Evolutionary conservation across 495 filamentous ascomycete species (phyloP).

Genomic region (Patellaria atrata): DNA sequence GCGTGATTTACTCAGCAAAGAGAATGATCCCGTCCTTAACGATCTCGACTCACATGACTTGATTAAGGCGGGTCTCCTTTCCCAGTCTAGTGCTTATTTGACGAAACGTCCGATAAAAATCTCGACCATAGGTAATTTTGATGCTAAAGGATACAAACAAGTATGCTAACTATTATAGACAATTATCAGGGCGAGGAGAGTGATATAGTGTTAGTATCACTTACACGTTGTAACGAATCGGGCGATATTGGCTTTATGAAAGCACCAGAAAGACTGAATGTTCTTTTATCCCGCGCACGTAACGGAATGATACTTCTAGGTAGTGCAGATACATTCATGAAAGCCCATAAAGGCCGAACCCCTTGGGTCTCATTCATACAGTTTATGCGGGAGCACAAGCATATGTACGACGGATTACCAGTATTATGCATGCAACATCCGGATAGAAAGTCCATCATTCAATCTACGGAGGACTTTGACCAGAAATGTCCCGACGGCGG

Average conservation of each 20-base stretch:
- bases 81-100: constrained; percentile 36
- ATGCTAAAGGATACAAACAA: not conserved
- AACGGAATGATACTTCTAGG: constrained; percentile 58
- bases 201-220: constrained; percentile 52
- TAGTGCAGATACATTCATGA: constrained; percentile 51
- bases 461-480: constrained; percentile 41
- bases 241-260: constrained; percentile 66
- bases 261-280: constrained; percentile 53
- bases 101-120: constrained; percentile 40
- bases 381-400: constrained; percentile 35
- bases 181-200: constrained; percentile 76
- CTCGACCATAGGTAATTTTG: constrained; percentile 46
- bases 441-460: constrained; percentile 32
- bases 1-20: constrained; percentile 34
- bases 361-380: constrained; percentile 48
- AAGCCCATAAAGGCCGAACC: constrained; percentile 42
- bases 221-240: constrained; percentile 50
- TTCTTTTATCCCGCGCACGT: constrained; percentile 56
- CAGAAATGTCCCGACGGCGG: constrained; percentile 55
- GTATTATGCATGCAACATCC: constrained; percentile 55
- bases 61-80: constrained; percentile 47
- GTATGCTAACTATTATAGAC: constrained; percentile 30
- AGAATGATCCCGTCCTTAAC: constrained; percentile 48
- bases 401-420: constrained; percentile 57
- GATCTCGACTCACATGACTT: constrained; percentile 58